Percentiles rank a stretch among this genome's conserved stretches.
Evolutionary conservation across 164 flowering plant species (phyloP).

Genomic region (Paratinospora sagittata): DNA sequence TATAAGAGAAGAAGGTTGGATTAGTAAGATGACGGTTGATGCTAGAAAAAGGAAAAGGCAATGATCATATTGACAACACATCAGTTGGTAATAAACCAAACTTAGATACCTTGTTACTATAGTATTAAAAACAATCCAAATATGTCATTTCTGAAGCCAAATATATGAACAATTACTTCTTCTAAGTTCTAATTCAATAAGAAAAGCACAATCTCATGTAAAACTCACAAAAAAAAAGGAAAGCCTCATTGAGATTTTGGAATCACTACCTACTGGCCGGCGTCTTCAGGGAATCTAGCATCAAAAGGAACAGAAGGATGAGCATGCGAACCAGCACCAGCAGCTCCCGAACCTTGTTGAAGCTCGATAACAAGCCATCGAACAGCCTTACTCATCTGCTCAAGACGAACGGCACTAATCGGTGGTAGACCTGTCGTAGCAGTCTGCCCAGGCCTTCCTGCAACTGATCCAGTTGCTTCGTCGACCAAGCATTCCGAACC

Average conservation of each 20-base stretch:
- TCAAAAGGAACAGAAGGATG: slow-evolving; percentile 74
- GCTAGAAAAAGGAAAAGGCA: too few relatives aligned
- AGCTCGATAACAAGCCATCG: slow-evolving; percentile 89
- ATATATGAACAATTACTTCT: not conserved
- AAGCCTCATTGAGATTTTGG: not conserved
- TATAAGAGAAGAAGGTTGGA: too few relatives aligned
- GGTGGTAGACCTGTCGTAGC: slow-evolving; percentile 62
- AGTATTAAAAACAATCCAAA: too few relatives aligned
- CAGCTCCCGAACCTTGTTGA: slow-evolving; percentile 71
- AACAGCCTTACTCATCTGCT: slow-evolving; percentile 99
- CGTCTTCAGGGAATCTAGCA: slow-evolving; percentile 80
- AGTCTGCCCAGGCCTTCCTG: slow-evolving; percentile 46
- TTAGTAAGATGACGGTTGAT: too few relatives aligned
- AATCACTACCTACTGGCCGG: slow-evolving; percentile 56
- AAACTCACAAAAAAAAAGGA: not conserved
- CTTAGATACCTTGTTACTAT: too few relatives aligned
- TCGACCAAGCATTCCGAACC: slow-evolving; percentile 95
- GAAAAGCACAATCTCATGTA: not conserved
- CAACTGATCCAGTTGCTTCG: slow-evolving; percentile 78
- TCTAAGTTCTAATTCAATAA: not conserved
- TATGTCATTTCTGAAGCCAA: not conserved
- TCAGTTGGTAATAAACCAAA: too few relatives aligned
- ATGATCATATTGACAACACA: too few relatives aligned
- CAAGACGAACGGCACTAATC: slow-evolving; percentile 88
- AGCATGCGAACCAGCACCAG: slow-evolving; percentile 42